Base-by-base conservation (phyloP, 306 rosid genomes). In the Carpinus viminea region DNA sequence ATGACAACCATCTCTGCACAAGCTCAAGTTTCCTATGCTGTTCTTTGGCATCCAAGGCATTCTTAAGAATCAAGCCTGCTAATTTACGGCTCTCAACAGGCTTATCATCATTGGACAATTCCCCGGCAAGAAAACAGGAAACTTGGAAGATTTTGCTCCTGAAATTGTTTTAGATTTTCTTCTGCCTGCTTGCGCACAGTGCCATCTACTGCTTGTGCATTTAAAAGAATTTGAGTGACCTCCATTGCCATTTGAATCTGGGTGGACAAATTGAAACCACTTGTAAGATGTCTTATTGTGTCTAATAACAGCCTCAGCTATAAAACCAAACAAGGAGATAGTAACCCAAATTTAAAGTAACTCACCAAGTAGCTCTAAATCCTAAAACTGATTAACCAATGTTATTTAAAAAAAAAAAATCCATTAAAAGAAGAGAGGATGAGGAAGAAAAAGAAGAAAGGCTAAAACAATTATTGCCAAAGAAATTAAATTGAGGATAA, bases 11-110 rank as follows among this genome's bases (percentile, higher is more conserved):
- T 79, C 94, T 92, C 57, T 94, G 94, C 17, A 89, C 89, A 52
- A 92, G 89, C 70, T 92, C 98, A 57, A 85, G 74, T 84, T 94
- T 94, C 75, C 93, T 88, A 70, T 88, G 92, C n/a, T 94, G 96
- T 59, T 94, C 98, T 74, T 94, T 94, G 12, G 98, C 96, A 86
- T 94, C 97, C 87, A 94, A 73, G 13, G 97, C 97, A 86, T 94
- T 94, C 92, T 94, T 94, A 48, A 94, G 93, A 65, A 94, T 86
- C 78, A 94, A 74, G 78, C 98, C 98, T 0, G 96, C 98, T 52
- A 94, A 80, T 81, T 83, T 88, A 81, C 98, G 90, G 54, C 92
- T 88, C 82, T 92, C 98, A 7, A 90, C 88, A 38, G 98, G 98
- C 86, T 94, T 94, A 3, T 92, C 98, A 26, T 92, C 98, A 83